A percentile compares a stretch with the other conserved stretches of the same genome.
phyloP scores from a whole-genome alignment of 2,329 filamentous ascomycete genomes.

The Penicillium sp. region DNA sequence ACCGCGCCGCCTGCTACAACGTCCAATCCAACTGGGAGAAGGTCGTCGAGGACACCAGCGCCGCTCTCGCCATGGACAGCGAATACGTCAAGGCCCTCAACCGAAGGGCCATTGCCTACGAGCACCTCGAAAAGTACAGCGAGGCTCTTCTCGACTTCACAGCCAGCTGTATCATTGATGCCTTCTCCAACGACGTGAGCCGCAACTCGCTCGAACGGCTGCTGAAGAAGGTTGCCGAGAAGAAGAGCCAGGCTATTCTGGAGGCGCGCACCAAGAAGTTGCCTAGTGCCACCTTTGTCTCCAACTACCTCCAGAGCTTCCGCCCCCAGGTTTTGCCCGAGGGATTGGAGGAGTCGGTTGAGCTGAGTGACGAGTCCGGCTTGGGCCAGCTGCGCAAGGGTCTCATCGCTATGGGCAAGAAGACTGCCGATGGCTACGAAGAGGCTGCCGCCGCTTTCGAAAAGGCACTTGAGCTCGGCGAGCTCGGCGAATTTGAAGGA shows the following conservation, averaged over 20 bases:
- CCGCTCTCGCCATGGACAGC: constrained; percentile 86
- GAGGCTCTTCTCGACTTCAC: constrained; percentile 97
- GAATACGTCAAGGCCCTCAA: constrained; percentile 98
- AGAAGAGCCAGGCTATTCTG: constrained; percentile 88
- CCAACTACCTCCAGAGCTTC: constrained; percentile 99
- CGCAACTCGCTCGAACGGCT: constrained; percentile 88
- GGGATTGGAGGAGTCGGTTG: constrained; percentile 77
- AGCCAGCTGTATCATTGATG: constrained; percentile 97
- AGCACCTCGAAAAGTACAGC: constrained; percentile 85
- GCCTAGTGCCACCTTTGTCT: constrained; percentile 92
- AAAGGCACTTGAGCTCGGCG: constrained; percentile 77
- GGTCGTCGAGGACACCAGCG: constrained; percentile 94
- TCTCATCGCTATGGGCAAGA: constrained; percentile 74
- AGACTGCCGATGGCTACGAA: constrained; percentile 87
- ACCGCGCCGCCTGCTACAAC: constrained; percentile 96
- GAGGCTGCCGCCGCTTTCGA: constrained; percentile 84
- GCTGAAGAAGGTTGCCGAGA: constrained; percentile 93
- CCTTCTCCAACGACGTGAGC: constrained; percentile 87
- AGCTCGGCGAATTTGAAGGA: constrained; percentile 78
- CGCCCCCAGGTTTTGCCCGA: constrained; percentile 73
- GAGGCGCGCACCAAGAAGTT: constrained; percentile 77
- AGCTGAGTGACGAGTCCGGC: constrained; percentile 73
- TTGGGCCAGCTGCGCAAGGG: constrained; percentile 84
- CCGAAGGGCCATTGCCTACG: constrained; percentile 92
- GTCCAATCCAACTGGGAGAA: constrained; percentile 90